Conservation (phyloP, 805 yeast genomes). For the Priceomyces haplophilus region DNA sequence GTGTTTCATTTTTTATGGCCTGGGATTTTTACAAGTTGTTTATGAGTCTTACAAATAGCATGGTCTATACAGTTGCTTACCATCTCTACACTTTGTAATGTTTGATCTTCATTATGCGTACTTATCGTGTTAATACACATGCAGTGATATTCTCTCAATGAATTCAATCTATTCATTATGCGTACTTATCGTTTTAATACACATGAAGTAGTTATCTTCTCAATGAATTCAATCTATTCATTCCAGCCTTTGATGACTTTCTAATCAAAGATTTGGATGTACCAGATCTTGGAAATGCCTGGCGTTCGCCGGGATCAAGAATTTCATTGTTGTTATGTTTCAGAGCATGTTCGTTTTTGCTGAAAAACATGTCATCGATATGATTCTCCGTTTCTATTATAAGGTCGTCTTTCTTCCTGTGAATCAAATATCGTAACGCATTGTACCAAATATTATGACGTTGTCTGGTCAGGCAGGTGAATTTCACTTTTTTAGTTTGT, state of each 20-base stretch:
- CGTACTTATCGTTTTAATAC: neutral
- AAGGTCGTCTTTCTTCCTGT: conserved; percentile 59
- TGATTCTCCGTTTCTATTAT: conserved; percentile 35
- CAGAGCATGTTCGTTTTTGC: conserved; percentile 15
- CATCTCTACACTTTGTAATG: no score
- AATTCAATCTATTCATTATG: no score
- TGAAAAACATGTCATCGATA: conserved; percentile 13
- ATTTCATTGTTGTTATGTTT: conserved; percentile 15
- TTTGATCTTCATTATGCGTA: neutral
- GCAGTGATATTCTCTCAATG: no score
- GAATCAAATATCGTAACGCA: conserved; percentile 72
- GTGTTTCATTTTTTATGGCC: neutral
- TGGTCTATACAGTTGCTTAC: neutral
- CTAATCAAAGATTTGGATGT: conserved; percentile 15
- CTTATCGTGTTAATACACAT: no score
- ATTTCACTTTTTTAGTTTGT: conserved; percentile 59
- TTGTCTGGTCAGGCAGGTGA: conserved; percentile 84
- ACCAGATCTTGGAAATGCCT: conserved; percentile 20
- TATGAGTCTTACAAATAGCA: neutral
- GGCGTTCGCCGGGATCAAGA: conserved; percentile 20
- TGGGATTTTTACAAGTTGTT: neutral
- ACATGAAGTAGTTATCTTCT: conserved; percentile 10
- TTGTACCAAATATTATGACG: conserved; percentile 91
- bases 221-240: conserved; percentile 17
- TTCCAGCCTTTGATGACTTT: conserved; percentile 12